phyloP scores from a whole-genome alignment of 352 stramenopile species.

The Globisporangium nodosum region DNA sequence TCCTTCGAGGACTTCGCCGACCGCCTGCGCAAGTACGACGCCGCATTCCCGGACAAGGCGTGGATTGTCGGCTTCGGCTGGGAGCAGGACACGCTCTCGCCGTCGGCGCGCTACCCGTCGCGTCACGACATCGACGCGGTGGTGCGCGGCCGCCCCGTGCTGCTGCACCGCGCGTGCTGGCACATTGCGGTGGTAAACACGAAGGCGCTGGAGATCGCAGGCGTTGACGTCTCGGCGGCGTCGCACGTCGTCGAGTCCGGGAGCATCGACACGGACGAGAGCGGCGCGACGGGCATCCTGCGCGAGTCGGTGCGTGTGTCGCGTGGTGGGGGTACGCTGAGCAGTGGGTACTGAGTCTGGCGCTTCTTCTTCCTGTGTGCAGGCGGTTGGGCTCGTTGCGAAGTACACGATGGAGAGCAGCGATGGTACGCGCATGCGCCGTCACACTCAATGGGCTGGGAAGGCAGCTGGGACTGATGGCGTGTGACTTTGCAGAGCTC shows the following conservation, averaged over 20 bases:
- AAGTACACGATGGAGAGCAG: slow-evolving; percentile 69
- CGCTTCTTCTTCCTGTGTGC: not conserved
- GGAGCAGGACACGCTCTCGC: slow-evolving; percentile 79
- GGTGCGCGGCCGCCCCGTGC: slow-evolving; percentile 53
- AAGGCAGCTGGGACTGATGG: not conserved
- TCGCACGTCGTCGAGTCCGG: slow-evolving; percentile 31
- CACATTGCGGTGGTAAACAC: slow-evolving; percentile 87
- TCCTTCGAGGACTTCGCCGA: slow-evolving; percentile 70
- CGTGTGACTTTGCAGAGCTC: slow-evolving; percentile 26
- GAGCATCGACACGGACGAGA: slow-evolving; percentile 58
- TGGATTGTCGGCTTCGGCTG: slow-evolving; percentile 84
- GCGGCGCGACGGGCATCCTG: slow-evolving; percentile 60
- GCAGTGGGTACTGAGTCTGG: not conserved
- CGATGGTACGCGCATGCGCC: slow-evolving; percentile 28
- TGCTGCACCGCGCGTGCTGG: slow-evolving; percentile 88
- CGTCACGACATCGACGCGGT: slow-evolving; percentile 76
- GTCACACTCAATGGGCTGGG: not conserved
- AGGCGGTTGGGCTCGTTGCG: slow-evolving; percentile 67
- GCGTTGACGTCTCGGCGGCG: slow-evolving; percentile 32
- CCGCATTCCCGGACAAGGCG: slow-evolving; percentile 52
- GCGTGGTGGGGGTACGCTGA: not conserved
- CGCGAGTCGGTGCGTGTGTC: slow-evolving; percentile 44
- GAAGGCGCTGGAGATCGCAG: slow-evolving; percentile 69
- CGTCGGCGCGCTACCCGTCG: slow-evolving; percentile 52
- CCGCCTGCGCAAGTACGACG: slow-evolving; percentile 51